Evolutionary conservation across 2,329 filamentous ascomycete species (phyloP).

Genomic region (Spiromastix sp.): DNA sequence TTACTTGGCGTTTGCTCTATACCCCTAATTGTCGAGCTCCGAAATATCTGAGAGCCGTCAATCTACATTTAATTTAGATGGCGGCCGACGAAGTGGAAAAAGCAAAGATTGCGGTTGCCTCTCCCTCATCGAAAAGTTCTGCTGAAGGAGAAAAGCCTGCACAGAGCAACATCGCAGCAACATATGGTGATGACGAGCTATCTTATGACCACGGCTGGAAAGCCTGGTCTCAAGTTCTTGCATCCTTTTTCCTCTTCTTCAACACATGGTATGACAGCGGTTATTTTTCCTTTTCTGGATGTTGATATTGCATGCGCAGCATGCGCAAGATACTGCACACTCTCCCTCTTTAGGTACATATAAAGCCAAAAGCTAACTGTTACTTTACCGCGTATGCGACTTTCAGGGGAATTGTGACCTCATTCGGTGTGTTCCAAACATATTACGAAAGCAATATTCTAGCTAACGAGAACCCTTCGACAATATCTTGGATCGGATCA

Average conservation of each 20-base stretch:
- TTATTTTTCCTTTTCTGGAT: no score
- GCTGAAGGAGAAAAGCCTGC: no score
- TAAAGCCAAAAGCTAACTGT: not conserved
- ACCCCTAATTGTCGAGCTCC: no score
- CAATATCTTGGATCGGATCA: slow-evolving; percentile 45
- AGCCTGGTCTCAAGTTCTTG: slow-evolving; percentile 38
- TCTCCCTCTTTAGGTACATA: no score
- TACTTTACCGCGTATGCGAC: no score
- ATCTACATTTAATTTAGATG: no score
- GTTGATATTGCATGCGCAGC: not conserved
- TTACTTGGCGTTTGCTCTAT: no score
- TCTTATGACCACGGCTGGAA: slow-evolving; percentile 14
- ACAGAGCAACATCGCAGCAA: slow-evolving; percentile 5
- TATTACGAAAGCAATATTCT: slow-evolving; percentile 40
- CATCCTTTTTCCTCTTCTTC: slow-evolving; percentile 38
- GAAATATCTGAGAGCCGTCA: no score
- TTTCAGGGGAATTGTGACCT: slow-evolving; percentile 40
- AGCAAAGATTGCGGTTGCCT: no score
- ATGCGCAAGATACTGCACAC: no score
- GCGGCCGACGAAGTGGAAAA: no score
- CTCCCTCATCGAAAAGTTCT: no score
- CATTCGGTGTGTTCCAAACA: slow-evolving; percentile 44
- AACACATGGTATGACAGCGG: slow-evolving; percentile 42
- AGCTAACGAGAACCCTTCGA: slow-evolving; percentile 30
- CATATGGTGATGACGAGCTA: slow-evolving; percentile 9